Base-by-base conservation (phyloP, 2,329 filamentous ascomycete genomes). In the Lizonia empirigonia region DNA sequence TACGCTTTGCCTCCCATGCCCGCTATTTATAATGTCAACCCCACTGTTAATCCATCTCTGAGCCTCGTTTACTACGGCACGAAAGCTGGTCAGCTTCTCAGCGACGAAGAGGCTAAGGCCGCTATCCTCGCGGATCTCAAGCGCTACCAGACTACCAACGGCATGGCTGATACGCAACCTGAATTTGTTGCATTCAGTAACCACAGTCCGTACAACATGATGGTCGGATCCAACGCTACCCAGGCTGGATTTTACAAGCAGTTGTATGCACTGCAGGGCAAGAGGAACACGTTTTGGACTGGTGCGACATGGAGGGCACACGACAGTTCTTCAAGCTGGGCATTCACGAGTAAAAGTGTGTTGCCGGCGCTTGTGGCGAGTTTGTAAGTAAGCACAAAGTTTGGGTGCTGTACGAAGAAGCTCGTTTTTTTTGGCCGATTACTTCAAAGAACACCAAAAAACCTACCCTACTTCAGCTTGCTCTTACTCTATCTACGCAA, bases 341-440 rank as follows among this genome's bases (percentile, higher is more conserved):
- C 30, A 38, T 66, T 56, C 29, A 65, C 59, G 65, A 59, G 75
- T 73, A 58, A 77, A 60, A 29, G 60, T 50, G 8, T 75, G 63
- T 52, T 78, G 71, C 52, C 75, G 53, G 35, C 66, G 39, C 32
- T 44, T 57, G 18, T 69, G 2, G 48, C 38, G 0, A 48, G 38
- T 34, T 32, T 52, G 44, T 50, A 44, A n/a, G 5, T n/a, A n/a
- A n/a, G n/a, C n/a, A n/a, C n/a, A n/a, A n/a, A n/a, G n/a, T n/a
- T n/a, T n/a, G n/a, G n/a, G n/a, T n/a, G n/a, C n/a, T n/a, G n/a
- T n/a, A n/a, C n/a, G n/a, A n/a, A n/a, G n/a, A n/a, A n/a, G n/a
- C n/a, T n/a, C n/a, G n/a, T n/a, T n/a, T n/a, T n/a, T n/a, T n/a
- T n/a, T n/a, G n/a, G n/a, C n/a, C n/a, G n/a, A n/a, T n/a, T n/a